Evolutionary conservation across 2,329 filamentous ascomycete genomes (phyloP).

Genomic region (Nemania sp.): DNA sequence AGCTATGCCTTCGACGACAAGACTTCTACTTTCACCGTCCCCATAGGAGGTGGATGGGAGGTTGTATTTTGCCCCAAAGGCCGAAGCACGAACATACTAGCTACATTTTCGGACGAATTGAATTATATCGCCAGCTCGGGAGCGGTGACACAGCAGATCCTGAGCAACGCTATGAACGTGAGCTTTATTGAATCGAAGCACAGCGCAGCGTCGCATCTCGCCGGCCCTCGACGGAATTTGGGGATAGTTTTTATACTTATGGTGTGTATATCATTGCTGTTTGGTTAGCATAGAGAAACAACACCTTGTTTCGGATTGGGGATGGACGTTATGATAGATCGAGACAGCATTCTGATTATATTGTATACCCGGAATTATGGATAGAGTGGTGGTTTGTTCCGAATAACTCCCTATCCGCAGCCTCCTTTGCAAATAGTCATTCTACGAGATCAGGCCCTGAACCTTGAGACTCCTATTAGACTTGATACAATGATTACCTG

Average conservation of each 20-base stretch:
- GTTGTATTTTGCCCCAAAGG: conserved; percentile 74
- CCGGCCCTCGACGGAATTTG: not conserved
- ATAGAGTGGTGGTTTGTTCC: no score
- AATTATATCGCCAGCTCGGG: conserved; percentile 50
- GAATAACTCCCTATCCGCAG: no score
- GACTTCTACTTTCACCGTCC: conserved; percentile 63
- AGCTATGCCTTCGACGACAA: conserved; percentile 70
- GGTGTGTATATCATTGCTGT: not conserved
- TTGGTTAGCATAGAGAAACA: not conserved
- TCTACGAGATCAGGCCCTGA: no score
- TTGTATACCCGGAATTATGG: no score
- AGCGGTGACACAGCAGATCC: conserved; percentile 41
- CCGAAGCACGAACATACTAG: conserved; percentile 61
- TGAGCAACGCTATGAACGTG: conserved; percentile 41
- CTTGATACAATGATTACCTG: no score
- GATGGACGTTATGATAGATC: not conserved
- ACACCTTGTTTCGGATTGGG: not conserved
- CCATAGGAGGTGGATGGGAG: conserved; percentile 73
- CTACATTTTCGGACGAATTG: conserved; percentile 54
- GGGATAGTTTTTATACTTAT: not conserved
- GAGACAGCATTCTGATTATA: not conserved
- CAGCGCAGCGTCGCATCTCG: conserved; percentile 12
- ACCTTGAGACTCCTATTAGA: no score
- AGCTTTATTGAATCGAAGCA: conserved; percentile 37
- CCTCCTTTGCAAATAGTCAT: no score